Percentiles rank a stretch among this genome's conserved stretches.
phyloP scores from a whole-genome alignment of 805 yeast genomes.

The Barnettozyma sucrosica region DNA sequence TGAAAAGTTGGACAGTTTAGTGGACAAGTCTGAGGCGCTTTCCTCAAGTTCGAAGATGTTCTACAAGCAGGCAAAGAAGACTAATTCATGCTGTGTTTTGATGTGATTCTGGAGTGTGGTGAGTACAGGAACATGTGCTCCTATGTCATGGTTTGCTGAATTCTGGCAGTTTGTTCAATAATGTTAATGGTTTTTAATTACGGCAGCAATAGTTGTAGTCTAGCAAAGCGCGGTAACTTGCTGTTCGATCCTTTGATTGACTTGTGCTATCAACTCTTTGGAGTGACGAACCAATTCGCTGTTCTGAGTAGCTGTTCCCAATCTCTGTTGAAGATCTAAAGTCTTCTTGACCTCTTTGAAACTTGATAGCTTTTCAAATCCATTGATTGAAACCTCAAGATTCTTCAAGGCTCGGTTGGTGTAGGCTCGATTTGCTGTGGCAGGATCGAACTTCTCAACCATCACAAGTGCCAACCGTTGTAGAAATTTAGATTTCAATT shows the following conservation, averaged over 20 bases:
- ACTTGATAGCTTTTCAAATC: conserved; percentile 36
- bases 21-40: conserved; percentile 91
- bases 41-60: conserved; percentile 87
- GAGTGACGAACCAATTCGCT: conserved; percentile 28
- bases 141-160: not conserved
- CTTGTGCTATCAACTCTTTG: conserved; percentile 3
- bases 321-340: conserved; percentile 33
- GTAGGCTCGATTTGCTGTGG: not conserved
- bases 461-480: conserved; percentile 28
- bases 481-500: conserved; percentile 35
- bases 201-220: not conserved
- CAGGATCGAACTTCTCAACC: conserved; percentile 9
- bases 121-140: too few relatives aligned
- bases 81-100: conserved; percentile 82
- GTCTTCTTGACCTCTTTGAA: conserved; percentile 35
- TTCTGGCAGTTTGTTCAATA: not conserved
- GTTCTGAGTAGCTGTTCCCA: conserved; percentile 31
- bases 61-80: conserved; percentile 94
- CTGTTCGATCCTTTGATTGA: conserved; percentile 9
- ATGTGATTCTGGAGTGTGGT: conserved; percentile 48
- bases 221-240: conserved; percentile 4
- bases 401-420: conserved; percentile 29
- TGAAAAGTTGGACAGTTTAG: conserved; percentile 88
- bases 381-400: conserved; percentile 38
- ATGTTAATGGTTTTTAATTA: not conserved